These are phyloP conservation scores for Dissoconium aciculare DNA, from an alignment of 2,329 filamentous ascomycete species.

Conservation along the genomic window DNA sequence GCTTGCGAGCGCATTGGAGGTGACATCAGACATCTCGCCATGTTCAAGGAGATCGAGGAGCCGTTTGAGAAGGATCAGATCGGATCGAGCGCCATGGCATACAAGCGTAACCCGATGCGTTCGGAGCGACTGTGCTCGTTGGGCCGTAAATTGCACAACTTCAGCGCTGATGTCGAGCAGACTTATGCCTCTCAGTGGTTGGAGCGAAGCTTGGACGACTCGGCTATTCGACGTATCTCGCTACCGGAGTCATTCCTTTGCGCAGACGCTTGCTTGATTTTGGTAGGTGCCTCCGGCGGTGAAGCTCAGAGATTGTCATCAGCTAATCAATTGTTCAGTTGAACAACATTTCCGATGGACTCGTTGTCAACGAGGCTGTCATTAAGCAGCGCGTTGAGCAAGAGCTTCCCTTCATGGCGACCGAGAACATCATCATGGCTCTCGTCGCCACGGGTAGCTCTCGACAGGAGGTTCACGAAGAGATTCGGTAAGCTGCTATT, in stretches of 20 bases:
- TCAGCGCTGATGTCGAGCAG: conserved; percentile 43
- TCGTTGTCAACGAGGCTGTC: conserved; percentile 63
- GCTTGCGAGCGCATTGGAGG: conserved; percentile 60
- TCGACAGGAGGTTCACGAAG: conserved; percentile 71
- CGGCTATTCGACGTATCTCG: conserved; percentile 46
- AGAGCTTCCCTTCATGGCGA: conserved; percentile 58
- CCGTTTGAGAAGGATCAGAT: conserved; percentile 71
- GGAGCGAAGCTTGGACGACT: conserved; percentile 65
- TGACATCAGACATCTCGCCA: conserved; percentile 60
- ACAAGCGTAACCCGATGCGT: conserved; percentile 48
- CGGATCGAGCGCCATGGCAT: conserved; percentile 51
- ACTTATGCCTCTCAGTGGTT: conserved; percentile 63
- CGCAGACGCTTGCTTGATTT: conserved; percentile 45
- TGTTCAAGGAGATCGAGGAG: conserved; percentile 73
- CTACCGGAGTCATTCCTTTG: conserved; percentile 36
- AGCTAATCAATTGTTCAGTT: conserved; percentile 13
- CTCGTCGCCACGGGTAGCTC: conserved; percentile 55
- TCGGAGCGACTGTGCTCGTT: conserved; percentile 47
- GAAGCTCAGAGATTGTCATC: background rate
- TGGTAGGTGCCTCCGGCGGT: conserved; percentile 20
- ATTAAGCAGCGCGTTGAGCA: conserved; percentile 53
- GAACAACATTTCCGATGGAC: conserved; percentile 56
- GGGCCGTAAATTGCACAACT: conserved; percentile 36
- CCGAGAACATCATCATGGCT: conserved; percentile 59
- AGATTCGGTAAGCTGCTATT: conserved; percentile 43